These are phyloP conservation scores for Clarireedia sp. DNA, from an alignment of 2,329 filamentous ascomycete genomes.

Conservation along the genomic window DNA sequence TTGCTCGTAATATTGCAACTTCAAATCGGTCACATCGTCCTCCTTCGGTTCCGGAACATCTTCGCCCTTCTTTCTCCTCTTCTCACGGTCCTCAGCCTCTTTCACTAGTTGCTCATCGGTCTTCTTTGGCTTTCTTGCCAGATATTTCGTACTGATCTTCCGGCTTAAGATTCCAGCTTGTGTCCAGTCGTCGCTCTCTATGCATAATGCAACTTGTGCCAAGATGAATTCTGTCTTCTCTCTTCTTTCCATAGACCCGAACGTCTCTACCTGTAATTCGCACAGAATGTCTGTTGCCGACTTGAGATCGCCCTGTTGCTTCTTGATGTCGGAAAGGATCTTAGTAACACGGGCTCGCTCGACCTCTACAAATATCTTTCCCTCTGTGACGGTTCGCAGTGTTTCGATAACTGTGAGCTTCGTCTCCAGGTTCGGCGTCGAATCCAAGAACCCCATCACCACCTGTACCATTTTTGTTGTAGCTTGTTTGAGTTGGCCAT, in stretches of 20 bases:
- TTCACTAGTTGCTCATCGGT: constrained; percentile 82
- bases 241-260: constrained; percentile 92
- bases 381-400: constrained; percentile 90
- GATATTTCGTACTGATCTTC: constrained; percentile 94
- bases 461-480: constrained; percentile 98
- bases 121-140: constrained; percentile 86
- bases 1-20: constrained; percentile 93
- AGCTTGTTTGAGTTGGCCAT: constrained; percentile 98
- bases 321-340: constrained; percentile 96
- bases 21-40: constrained; percentile 92
- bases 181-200: constrained; percentile 92
- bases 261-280: constrained; percentile 97
- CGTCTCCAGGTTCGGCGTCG: constrained; percentile 74
- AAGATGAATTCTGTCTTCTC: constrained; percentile 99
- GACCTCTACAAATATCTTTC: constrained; percentile 99
- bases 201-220: constrained; percentile 88
- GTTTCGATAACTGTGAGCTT: constrained; percentile 95
- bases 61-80: constrained; percentile 71
- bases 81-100: constrained; percentile 80
- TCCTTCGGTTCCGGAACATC: constrained; percentile 71
- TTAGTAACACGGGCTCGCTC: constrained; percentile 92
- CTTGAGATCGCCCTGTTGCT: constrained; percentile 84
- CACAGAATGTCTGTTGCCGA: constrained; percentile 88
- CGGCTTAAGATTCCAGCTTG: constrained; percentile 88
- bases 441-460: constrained; percentile 85